Base-by-base conservation (phyloP, 441 rosid species). In the Syzygium syzygioides region DNA sequence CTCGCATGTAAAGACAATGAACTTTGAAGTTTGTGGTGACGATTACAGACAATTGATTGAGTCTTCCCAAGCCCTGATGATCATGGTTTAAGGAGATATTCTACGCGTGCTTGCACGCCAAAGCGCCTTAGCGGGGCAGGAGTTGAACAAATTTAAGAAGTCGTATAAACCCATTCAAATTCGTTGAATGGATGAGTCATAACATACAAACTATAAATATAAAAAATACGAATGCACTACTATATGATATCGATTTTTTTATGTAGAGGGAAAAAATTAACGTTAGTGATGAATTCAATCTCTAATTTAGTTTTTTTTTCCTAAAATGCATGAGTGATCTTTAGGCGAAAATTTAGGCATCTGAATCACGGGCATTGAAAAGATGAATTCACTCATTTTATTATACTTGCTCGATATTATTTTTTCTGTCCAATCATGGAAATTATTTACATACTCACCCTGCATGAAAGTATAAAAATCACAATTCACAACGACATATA, bases 211-310 rank as follows among this genome's bases (percentile, higher is more conserved):
- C 17, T 60, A 60, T 60, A 60, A 60, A 28, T 28, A 60, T 3
- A 5, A 3, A 60, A 28, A 60, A 26, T 13, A 60, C 9, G 18
- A 45, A 45, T 45, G 1, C 64, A 59, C 30, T 1, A 4, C 4
- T n/a, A 59, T 28, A 59, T 0, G 32, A 59, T 5, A 59, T 28
- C 17, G n/a, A 14, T 59, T 2, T 59, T 5, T 59, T 59, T n/a
- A 26, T 59, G 4, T 59, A 28, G 66, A 30, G 6, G 66, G 14
- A 3, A 59, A 59, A 59, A 26, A 26, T 59, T 26, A 2, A 0
- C 1, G 17, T 5, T n/a, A 26, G 12, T 0, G 32, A 59, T 0
- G 3, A 5, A 2, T 59, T 26, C 64, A 59, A 26, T 59, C 17
- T 59, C 32, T 28, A 59, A 59, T 59, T 59, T 59, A 59, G 13